phyloP scores from a whole-genome alignment of 495 filamentous ascomycete species.

The Darksidea phi region DNA sequence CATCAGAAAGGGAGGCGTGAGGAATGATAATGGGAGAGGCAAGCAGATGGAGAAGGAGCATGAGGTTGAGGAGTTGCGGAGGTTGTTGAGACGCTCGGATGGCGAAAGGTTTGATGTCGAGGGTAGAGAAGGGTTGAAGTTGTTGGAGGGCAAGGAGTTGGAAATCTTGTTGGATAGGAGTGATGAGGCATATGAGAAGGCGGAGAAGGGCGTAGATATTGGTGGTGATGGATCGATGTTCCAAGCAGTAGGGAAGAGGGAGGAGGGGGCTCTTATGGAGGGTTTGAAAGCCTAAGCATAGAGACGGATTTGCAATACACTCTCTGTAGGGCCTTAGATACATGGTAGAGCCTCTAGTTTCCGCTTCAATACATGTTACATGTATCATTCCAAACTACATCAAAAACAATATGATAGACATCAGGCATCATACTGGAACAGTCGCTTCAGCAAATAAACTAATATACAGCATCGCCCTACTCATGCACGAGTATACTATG shows the following conservation, averaged over 20 bases:
- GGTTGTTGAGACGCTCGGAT: conserved; percentile 61
- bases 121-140: conserved; percentile 51
- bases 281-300: conserved; percentile 33
- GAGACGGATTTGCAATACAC: no score
- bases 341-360: no score
- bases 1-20: conserved; percentile 83
- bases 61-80: conserved; percentile 60
- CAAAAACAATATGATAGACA: no score
- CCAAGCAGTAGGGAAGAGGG: conserved; percentile 66
- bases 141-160: conserved; percentile 77
- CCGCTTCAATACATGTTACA: no score
- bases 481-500: no score
- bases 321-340: no score
- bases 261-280: conserved; percentile 46
- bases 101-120: conserved; percentile 56
- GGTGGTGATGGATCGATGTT: conserved; percentile 53
- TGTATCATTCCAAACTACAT: no score
- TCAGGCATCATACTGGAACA: no score
- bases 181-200: conserved; percentile 77
- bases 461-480: no score
- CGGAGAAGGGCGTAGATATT: conserved; percentile 66
- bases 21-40: conserved; percentile 55
- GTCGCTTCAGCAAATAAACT: no score
- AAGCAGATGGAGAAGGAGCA: conserved; percentile 44
- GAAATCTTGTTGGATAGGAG: conserved; percentile 78